Percentiles rank a stretch among this genome's conserved stretches.
Conservation (phyloP, 768 basidiomycete genomes). For the Boletus pseudopeckii region DNA sequence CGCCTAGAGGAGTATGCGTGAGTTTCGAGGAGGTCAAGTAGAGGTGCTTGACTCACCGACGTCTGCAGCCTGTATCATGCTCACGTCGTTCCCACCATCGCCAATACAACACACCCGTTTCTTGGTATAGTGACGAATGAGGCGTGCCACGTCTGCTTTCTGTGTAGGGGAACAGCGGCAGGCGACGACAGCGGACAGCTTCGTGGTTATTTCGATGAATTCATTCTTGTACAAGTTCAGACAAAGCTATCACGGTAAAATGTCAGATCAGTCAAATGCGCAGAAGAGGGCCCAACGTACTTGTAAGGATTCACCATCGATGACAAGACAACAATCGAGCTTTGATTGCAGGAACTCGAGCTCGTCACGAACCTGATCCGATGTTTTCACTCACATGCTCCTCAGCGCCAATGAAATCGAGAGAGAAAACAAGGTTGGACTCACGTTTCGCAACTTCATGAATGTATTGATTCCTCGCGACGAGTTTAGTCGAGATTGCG, state of each 20-base stretch:
- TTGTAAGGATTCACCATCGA: slow-evolving; percentile 95
- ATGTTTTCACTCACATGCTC: slow-evolving; percentile 66
- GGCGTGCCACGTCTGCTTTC: slow-evolving; percentile 94
- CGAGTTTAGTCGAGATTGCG: slow-evolving; percentile 94
- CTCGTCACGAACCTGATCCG: slow-evolving; percentile 79
- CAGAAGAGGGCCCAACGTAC: slow-evolving; percentile 38
- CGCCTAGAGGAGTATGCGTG: slow-evolving; percentile 46
- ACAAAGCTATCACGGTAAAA: slow-evolving; percentile 61
- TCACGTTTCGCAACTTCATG: slow-evolving; percentile 92
- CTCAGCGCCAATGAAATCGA: slow-evolving; percentile 1
- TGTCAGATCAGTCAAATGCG: background rate
- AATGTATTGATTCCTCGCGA: slow-evolving; percentile 94
- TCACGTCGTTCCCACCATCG: slow-evolving; percentile 98
- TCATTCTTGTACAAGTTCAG: slow-evolving; percentile 87
- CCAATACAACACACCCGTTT: slow-evolving; percentile 99
- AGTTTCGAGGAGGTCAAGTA: background rate
- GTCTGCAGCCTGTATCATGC: slow-evolving; percentile 99
- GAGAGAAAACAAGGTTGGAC: slow-evolving; percentile 2
- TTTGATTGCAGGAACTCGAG: slow-evolving; percentile 94
- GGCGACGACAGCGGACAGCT: slow-evolving; percentile 93
- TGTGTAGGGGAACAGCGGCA: slow-evolving; percentile 99
- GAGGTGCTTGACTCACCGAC: slow-evolving; percentile 64
- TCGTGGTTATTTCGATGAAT: slow-evolving; percentile 95
- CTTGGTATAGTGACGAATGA: slow-evolving; percentile 86
- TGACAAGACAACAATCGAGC: slow-evolving; percentile 95